A percentile compares a stretch with the other conserved stretches of the same genome.
These are phyloP conservation scores for Ophiostoma triangulosporum DNA, from an alignment of 2,329 filamentous ascomycete genomes.

Conservation along the genomic window DNA sequence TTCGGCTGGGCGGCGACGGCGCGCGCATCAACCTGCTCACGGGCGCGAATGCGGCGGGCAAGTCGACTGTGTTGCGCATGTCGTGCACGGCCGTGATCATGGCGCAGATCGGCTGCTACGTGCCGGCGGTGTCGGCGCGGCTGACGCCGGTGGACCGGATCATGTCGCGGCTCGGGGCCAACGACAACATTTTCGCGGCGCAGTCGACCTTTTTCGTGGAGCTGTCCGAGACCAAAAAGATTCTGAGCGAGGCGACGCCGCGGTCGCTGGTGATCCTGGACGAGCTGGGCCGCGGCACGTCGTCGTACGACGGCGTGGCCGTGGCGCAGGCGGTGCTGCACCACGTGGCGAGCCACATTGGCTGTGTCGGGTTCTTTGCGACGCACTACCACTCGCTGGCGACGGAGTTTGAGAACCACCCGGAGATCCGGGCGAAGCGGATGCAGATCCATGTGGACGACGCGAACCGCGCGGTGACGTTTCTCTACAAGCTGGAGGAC, in stretches of 20 bases:
- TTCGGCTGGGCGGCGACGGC: slow-evolving; percentile 66
- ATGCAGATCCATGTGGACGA: slow-evolving; percentile 96
- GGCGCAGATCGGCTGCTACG: slow-evolving; percentile 88
- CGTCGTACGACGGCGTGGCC: slow-evolving; percentile 89
- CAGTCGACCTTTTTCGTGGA: slow-evolving; percentile 99
- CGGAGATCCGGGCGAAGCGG: slow-evolving; percentile 70
- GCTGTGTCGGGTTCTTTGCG: slow-evolving; percentile 90
- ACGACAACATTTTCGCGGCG: slow-evolving; percentile 97
- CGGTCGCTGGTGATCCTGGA: slow-evolving; percentile 93
- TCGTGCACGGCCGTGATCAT: slow-evolving; percentile 94
- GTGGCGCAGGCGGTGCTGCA: slow-evolving; percentile 97
- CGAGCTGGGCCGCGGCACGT: slow-evolving; percentile 87
- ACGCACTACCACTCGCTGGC: slow-evolving; percentile 95
- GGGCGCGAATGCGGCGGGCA: slow-evolving; percentile 92
- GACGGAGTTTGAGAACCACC: slow-evolving; percentile 77
- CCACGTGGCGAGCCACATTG: slow-evolving; percentile 84
- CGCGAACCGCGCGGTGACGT: slow-evolving; percentile 72
- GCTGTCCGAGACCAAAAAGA: slow-evolving; percentile 95
- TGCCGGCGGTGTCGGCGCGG: slow-evolving; percentile 68
- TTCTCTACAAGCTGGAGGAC: slow-evolving; percentile 85
- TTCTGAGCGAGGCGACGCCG: slow-evolving; percentile 82
- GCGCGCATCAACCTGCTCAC: slow-evolving; percentile 85
- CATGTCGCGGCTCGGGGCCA: slow-evolving; percentile 94
- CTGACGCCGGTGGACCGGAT: slow-evolving; percentile 91
- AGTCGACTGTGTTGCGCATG: slow-evolving; percentile 93